A percentile compares a stretch with the other conserved stretches of the same genome.
phyloP scores from a whole-genome alignment of 352 stramenopile species.

The Elongisporangium undulatum region DNA sequence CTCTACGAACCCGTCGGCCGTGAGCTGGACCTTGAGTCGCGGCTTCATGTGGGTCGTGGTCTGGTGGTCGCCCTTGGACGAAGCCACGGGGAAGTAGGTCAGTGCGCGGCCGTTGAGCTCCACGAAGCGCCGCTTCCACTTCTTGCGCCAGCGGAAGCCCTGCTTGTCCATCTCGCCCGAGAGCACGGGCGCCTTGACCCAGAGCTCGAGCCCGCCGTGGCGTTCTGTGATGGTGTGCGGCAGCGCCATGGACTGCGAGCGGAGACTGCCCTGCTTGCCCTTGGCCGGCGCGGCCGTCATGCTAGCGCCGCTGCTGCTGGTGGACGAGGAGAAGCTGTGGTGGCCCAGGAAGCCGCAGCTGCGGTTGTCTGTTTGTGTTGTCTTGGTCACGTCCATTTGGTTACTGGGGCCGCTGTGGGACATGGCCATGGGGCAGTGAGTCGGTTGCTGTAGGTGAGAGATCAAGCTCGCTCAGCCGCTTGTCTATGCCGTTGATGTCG shows the following conservation, averaged over 20 bases:
- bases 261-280: slow-evolving; percentile 9
- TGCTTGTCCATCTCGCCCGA: slow-evolving; percentile 69
- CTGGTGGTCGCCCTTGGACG: slow-evolving; percentile 8
- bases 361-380: neutral
- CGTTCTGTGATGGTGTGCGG: slow-evolving; percentile 79
- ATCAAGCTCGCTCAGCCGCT: neutral
- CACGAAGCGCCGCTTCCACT: slow-evolving; percentile 71
- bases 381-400: neutral
- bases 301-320: slow-evolving; percentile 5
- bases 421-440: neutral
- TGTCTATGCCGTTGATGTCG: neutral
- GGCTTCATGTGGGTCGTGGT: slow-evolving; percentile 12
- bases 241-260: slow-evolving; percentile 22
- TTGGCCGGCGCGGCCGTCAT: slow-evolving; percentile 6
- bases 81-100: slow-evolving; percentile 66
- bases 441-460: neutral
- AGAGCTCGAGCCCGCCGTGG: slow-evolving; percentile 60
- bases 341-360: neutral
- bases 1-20: slow-evolving; percentile 40
- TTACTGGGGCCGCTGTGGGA: neutral
- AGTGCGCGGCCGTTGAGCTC: slow-evolving; percentile 70
- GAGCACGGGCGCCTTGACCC: slow-evolving; percentile 70
- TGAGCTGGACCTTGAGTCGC: slow-evolving; percentile 54
- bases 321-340: neutral
- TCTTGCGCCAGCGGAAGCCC: slow-evolving; percentile 72